These are phyloP conservation scores for Paecilomyces variotii DNA, from an alignment of 2,329 filamentous ascomycete species.

Conservation along the genomic window DNA sequence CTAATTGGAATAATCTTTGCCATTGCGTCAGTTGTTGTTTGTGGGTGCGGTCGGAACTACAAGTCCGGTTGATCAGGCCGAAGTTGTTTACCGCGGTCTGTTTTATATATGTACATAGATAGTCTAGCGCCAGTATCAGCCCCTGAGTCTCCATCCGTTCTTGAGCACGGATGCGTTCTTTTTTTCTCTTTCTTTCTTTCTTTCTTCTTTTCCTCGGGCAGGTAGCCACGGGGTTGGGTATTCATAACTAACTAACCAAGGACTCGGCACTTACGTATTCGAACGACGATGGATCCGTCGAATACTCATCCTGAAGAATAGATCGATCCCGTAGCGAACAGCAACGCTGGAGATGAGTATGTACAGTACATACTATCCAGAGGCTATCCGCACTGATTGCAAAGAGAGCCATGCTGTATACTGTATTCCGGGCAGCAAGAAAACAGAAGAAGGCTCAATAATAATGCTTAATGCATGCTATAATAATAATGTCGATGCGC, in stretches of 20 bases:
- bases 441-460: background rate
- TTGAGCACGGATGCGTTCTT: background rate
- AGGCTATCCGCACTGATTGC: background rate
- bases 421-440: background rate
- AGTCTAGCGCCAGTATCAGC: background rate
- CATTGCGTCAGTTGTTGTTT: slow-evolving; percentile 42
- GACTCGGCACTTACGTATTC: background rate
- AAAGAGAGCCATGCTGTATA: background rate
- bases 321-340: background rate
- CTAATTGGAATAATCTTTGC: slow-evolving; percentile 39
- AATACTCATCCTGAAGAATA: background rate
- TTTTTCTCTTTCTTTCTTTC: slow-evolving; percentile 2
- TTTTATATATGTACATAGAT: background rate
- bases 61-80: slow-evolving; percentile 42
- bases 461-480: background rate
- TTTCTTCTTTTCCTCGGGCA: slow-evolving; percentile 3
- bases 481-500: background rate
- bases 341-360: background rate
- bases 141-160: background rate
- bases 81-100: slow-evolving; percentile 38
- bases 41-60: slow-evolving; percentile 29
- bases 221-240: background rate
- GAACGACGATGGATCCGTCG: background rate
- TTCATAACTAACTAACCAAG: background rate
- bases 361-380: background rate